A percentile compares a stretch with the other conserved stretches of the same genome.
These are phyloP conservation scores for Amylostereum areolatum DNA, from an alignment of 1,284 basidiomycete genomes.

Conservation along the genomic window DNA sequence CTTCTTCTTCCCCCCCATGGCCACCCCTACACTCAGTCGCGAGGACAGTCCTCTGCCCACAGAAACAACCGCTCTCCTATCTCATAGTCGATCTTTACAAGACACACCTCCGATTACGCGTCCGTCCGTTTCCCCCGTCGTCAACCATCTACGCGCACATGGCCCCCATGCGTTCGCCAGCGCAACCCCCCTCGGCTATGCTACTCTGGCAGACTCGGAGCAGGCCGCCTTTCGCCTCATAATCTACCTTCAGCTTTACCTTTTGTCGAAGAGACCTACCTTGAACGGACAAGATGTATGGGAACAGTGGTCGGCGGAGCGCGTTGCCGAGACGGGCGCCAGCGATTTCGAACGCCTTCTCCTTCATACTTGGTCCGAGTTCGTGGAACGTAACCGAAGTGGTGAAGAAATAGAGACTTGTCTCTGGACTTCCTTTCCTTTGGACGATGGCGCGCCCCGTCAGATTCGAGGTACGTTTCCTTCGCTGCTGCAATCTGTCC, in stretches of 20 bases:
- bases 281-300: slow-evolving; percentile 15
- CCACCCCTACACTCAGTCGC: not conserved
- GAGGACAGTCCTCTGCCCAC: slow-evolving; percentile 12
- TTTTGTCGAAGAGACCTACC: not conserved
- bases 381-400: slow-evolving; percentile 15
- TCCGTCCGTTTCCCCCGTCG: slow-evolving; percentile 15
- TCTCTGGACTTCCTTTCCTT: slow-evolving; percentile 24
- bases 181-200: slow-evolving; percentile 9
- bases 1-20: not conserved
- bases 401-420: slow-evolving; percentile 14
- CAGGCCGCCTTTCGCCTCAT: slow-evolving; percentile 24
- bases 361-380: slow-evolving; percentile 20
- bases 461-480: slow-evolving; percentile 25
- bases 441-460: slow-evolving; percentile 17
- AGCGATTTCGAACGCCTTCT: slow-evolving; percentile 17
- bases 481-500: not conserved
- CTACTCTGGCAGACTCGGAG: slow-evolving; percentile 1
- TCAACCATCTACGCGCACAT: slow-evolving; percentile 17
- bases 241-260: slow-evolving; percentile 19
- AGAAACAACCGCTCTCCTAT: slow-evolving; percentile 16
- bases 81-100: slow-evolving; percentile 12
- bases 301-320: slow-evolving; percentile 23
- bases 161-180: slow-evolving; percentile 14
- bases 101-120: slow-evolving; percentile 9
- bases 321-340: slow-evolving; percentile 5